These are phyloP conservation scores for Arthrobotrys iridis DNA, from an alignment of 2,329 filamentous ascomycete species.

Conservation along the genomic window DNA sequence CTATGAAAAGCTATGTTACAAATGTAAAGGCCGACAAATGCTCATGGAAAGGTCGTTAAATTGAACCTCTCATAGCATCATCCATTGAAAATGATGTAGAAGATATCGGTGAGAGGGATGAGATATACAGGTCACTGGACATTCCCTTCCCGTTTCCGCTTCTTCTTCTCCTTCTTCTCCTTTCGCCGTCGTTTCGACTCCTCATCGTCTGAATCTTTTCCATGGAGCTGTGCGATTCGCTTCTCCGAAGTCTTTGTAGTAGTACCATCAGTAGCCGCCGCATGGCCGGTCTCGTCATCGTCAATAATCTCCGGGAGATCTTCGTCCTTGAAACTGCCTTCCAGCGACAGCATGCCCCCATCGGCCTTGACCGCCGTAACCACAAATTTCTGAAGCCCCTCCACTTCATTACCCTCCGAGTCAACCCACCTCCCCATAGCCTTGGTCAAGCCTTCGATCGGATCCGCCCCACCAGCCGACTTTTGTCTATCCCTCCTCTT, in stretches of 20 bases:
- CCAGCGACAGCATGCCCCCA: conserved; percentile 82
- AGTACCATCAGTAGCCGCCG: background rate
- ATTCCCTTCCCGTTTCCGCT: conserved; percentile 55
- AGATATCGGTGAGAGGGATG: background rate
- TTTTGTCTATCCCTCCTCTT: conserved; percentile 54
- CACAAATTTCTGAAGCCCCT: conserved; percentile 79
- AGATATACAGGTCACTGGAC: conserved; percentile 1
- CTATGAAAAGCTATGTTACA: background rate
- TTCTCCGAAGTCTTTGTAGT: background rate
- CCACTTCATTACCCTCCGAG: conserved; percentile 73
- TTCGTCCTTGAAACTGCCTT: conserved; percentile 82
- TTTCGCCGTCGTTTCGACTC: conserved; percentile 29
- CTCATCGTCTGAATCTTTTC: conserved; percentile 36
- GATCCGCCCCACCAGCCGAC: conserved; percentile 56
- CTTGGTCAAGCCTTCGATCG: conserved; percentile 59
- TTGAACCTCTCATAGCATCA: background rate
- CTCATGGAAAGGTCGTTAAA: too few relatives aligned
- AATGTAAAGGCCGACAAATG: too few relatives aligned
- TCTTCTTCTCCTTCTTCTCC: conserved; percentile 56
- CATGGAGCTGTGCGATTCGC: conserved; percentile 36
- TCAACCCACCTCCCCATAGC: conserved; percentile 80
- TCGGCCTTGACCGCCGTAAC: conserved; percentile 81
- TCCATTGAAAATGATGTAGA: background rate
- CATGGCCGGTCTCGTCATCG: background rate
- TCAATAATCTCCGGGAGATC: conserved; percentile 57